Evolutionary conservation across 768 basidiomycete species (phyloP).

Genomic region (Suillus hirtellus): DNA sequence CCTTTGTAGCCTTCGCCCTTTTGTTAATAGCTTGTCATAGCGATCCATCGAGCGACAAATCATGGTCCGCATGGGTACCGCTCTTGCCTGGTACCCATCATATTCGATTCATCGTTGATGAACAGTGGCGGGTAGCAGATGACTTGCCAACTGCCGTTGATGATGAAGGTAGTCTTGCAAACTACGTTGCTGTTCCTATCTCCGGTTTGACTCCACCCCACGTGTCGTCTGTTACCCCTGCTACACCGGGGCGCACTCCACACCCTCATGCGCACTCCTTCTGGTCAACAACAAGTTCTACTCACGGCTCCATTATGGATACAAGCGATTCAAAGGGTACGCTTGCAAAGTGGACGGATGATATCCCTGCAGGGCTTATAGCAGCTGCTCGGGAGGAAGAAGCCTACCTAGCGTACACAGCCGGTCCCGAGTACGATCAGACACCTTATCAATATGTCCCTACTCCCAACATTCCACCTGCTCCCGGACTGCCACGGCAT

Average conservation of each 20-base stretch:
- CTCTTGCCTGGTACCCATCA: constrained; percentile 91
- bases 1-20: constrained; percentile 10
- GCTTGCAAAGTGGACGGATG: constrained; percentile 65
- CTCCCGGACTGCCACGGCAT: constrained; percentile 86
- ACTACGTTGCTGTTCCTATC: constrained; percentile 70
- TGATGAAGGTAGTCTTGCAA: constrained; percentile 91
- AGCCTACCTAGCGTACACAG: constrained; percentile 51
- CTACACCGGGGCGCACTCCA: constrained; percentile 29
- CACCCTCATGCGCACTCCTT: constrained; percentile 40
- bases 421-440: constrained; percentile 35
- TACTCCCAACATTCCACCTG: constrained; percentile 81
- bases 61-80: constrained; percentile 41
- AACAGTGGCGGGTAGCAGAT: constrained; percentile 75
- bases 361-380: constrained; percentile 76
- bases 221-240: constrained; percentile 37
- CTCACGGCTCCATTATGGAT: constrained; percentile 32
- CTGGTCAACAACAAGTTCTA: constrained; percentile 42
- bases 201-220: constrained; percentile 35
- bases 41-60: constrained; percentile 34
- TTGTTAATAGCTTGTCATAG: constrained; percentile 24
- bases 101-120: constrained; percentile 93
- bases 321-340: constrained; percentile 30
- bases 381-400: constrained; percentile 87
- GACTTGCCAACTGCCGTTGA: constrained; percentile 88
- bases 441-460: constrained; percentile 46